Conservation (phyloP, 805 yeast genomes). For the Yarrowia sp. region DNA sequence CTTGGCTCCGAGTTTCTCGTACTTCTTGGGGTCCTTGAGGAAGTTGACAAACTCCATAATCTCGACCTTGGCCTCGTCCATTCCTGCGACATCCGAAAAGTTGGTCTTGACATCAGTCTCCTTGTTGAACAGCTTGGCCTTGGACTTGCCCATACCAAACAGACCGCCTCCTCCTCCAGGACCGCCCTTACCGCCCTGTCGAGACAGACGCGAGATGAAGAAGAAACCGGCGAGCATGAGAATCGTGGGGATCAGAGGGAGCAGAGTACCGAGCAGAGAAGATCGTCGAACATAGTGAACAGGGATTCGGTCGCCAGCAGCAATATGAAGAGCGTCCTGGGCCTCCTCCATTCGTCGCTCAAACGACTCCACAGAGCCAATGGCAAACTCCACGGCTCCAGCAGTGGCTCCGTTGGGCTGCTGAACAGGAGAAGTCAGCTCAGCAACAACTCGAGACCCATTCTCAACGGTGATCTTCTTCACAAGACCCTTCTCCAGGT, state of each 20-base stretch:
- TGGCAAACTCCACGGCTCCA: constrained; percentile 56
- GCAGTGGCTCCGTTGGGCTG: constrained; percentile 49
- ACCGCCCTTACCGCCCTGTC: constrained; percentile 45
- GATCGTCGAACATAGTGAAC: constrained; percentile 76
- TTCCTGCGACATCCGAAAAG: constrained; percentile 95
- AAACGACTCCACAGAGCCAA: constrained; percentile 87
- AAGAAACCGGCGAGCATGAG: constrained; percentile 84
- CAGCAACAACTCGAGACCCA: constrained; percentile 69
- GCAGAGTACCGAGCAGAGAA: constrained; percentile 56
- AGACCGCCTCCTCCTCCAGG: constrained; percentile 80
- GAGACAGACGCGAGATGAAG: constrained; percentile 63
- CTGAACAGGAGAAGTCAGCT: constrained; percentile 48
- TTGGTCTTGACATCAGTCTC: constrained; percentile 86
- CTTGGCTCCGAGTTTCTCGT: constrained; percentile 91
- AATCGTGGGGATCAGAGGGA: constrained; percentile 84
- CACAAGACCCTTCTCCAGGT: constrained; percentile 76
- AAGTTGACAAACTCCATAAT: constrained; percentile 97
- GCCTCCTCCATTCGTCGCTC: constrained; percentile 75
- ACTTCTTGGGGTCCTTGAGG: constrained; percentile 83
- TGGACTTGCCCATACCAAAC: constrained; percentile 81
- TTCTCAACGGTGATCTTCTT: constrained; percentile 72
- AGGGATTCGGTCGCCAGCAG: constrained; percentile 68
- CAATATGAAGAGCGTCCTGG: constrained; percentile 65
- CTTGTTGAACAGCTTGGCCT: constrained; percentile 86
- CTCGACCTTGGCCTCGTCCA: constrained; percentile 94